These are phyloP conservation scores for Candida lessepsii DNA, from an alignment of 805 yeast genomes.

Conservation along the genomic window DNA sequence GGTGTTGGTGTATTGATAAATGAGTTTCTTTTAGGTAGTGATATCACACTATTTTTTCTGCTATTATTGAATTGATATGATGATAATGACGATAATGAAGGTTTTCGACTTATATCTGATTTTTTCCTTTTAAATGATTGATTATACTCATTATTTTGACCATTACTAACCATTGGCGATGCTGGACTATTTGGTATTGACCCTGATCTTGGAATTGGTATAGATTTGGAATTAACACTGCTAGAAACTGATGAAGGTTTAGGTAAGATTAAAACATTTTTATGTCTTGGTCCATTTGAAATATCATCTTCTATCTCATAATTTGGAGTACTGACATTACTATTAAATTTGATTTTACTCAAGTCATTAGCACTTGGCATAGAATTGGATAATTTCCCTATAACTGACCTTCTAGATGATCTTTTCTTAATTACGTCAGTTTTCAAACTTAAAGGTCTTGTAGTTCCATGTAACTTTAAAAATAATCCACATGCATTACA, in stretches of 20 bases:
- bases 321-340: constrained; percentile 8
- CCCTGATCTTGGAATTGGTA: constrained; percentile 26
- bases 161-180: constrained; percentile 17
- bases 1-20: constrained; percentile 10
- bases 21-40: constrained; percentile 16
- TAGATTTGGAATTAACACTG: constrained; percentile 21
- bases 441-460: constrained; percentile 56
- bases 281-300: constrained; percentile 22
- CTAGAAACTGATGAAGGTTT: constrained; percentile 30
- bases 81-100: constrained; percentile 14
- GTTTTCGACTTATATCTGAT: constrained; percentile 26
- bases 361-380: constrained; percentile 11
- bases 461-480: constrained; percentile 59
- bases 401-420: constrained; percentile 37
- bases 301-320: constrained; percentile 12
- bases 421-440: constrained; percentile 60
- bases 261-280: constrained; percentile 41
- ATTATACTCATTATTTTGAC: constrained; percentile 14
- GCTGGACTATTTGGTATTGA: constrained; percentile 22
- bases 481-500: constrained; percentile 68
- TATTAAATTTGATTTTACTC: constrained; percentile 5
- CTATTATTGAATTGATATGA: constrained; percentile 12
- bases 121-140: constrained; percentile 44
- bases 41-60: constrained; percentile 12
- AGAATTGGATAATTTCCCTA: constrained; percentile 12